Evolutionary conservation across 2,329 filamentous ascomycete species (phyloP), one percentile per base, ranked within the genome.

Genomic region (Amphichorda felina): DNA sequence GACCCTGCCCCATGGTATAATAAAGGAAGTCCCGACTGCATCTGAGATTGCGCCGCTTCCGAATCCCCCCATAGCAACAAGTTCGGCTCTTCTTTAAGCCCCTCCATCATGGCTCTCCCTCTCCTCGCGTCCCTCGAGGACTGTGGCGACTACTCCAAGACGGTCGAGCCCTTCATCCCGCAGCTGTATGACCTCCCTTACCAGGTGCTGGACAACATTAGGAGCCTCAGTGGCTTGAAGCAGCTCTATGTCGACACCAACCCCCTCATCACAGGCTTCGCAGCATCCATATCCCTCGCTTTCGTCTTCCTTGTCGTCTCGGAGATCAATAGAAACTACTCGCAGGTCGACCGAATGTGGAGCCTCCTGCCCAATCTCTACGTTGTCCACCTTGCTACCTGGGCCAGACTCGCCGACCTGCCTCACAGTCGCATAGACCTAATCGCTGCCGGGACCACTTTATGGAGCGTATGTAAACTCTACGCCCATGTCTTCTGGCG

Each of bases 281-380:
- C 75, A 0, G 72, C 84, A 36, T 81, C 83, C 3, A 47, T 94
- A 14, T 67, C 76, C 28, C 56, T 94, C n/a, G 76, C 76, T 2
- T 70, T 70, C 5, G 50, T 91, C 19, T 82, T 93, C 48, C 63
- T 94, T 17, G 50, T 89, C 22, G 64, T 77, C 5, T 84, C 87
- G 1, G 89, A 96, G 57, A 60, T 86, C 61, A 96, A 93, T 60
- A 74, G 72, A 50, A 98, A 98, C 58, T 95, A 88, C 57, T 95
- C 88, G n/a, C 91, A 98, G 60, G 80, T 98, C 29, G 91, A 98
- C 57, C 77, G 91, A 33, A 63, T 81, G 47, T 98, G 91, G 91
- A 91, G 85, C 52, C 68, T 98, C 41, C 61, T 98, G 34, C 91
- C 91, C 2, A 80, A 84, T 7, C 51, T 94, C 34, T 96, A 94